Evolutionary conservation across 495 filamentous ascomycete species (phyloP).

Genomic region (Tetracladium setigerum): DNA sequence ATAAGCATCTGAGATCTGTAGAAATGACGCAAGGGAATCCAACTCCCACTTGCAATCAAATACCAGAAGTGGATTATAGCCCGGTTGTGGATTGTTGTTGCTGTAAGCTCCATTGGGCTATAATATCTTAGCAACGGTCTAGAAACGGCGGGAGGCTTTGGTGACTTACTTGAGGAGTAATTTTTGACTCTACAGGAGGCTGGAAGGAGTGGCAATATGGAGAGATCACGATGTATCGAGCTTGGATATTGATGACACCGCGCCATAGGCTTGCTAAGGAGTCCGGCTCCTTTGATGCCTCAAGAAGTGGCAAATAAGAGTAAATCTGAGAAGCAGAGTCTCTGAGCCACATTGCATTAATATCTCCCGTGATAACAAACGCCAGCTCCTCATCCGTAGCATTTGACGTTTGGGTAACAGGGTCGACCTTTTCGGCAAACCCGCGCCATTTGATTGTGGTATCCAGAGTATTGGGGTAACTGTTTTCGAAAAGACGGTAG

Average conservation of each 20-base stretch:
- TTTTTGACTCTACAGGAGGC: slow-evolving; percentile 62
- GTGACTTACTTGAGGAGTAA: slow-evolving; percentile 22
- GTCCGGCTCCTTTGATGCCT: slow-evolving; percentile 38
- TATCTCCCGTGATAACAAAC: slow-evolving; percentile 95
- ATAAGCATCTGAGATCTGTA: slow-evolving; percentile 56
- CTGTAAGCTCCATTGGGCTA: slow-evolving; percentile 40
- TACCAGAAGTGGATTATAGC: slow-evolving; percentile 71
- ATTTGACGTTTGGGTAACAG: slow-evolving; percentile 17
- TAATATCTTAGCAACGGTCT: too few species aligned
- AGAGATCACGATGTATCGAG: slow-evolving; percentile 83
- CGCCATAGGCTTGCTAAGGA: slow-evolving; percentile 77
- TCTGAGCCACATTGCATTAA: slow-evolving; percentile 94
- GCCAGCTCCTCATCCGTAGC: slow-evolving; percentile 53
- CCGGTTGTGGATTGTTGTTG: slow-evolving; percentile 52
- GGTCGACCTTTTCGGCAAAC: slow-evolving; percentile 33
- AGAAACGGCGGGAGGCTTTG: too few species aligned
- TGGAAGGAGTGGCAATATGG: slow-evolving; percentile 99
- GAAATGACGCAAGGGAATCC: slow-evolving; percentile 87
- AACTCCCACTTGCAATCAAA: slow-evolving; percentile 99
- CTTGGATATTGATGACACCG: slow-evolving; percentile 92
- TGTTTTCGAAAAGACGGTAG: slow-evolving; percentile 87
- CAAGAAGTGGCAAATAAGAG: slow-evolving; percentile 67
- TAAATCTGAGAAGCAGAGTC: slow-evolving; percentile 94
- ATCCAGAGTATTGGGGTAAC: slow-evolving; percentile 54
- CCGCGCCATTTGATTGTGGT: slow-evolving; percentile 51